Base-by-base conservation (phyloP, 345 rosid genomes). In the Zanthoxylum bungeanum region DNA sequence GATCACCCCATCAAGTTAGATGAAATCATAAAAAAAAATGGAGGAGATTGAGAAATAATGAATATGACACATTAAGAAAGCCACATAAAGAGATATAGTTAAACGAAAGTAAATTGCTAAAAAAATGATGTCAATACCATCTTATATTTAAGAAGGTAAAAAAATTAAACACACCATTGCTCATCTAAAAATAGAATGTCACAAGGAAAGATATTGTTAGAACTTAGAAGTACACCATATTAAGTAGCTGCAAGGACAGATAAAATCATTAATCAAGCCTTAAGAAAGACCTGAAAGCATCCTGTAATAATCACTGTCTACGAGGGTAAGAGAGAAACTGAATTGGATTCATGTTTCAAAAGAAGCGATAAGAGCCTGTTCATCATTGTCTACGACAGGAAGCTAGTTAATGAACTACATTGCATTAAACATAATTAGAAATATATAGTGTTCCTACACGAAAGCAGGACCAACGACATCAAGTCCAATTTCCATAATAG, bases 361-460 rank as follows among this genome's bases (percentile, higher is more conserved):
- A 65, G 19, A 31, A 60, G 56, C 17, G 3, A 63, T 42, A 36
- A n/a, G 62, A 79, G 55, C 55, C 34, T 47, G 50, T 57, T 56
- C 44, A 52, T 64, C 31, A 75, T 60, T 49, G 56, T 81, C 57
- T 70, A 75, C 46, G 12, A 44, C 60, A 59, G 77, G 63, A 81
- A 68, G 75, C 77, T 66, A 66, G 65, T 5, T 69, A 66, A 77
- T 71, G 70, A 71, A 65, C 81, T 79, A 66, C 75, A 84, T 81
- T 33, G 79, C 84, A 85, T 83, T 85, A 82, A 80, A 69, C 61
- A 82, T 76, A 67, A 83, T 42, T 76, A 60, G 80, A 74, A 81
- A 81, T 69, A 76, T 61, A 72, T 68, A 79, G 83, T 76, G 74
- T 81, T 88, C 84, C 87, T 86, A 82, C 88, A 85, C 75, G 73